A percentile compares a stretch with the other conserved stretches of the same genome.
Evolutionary conservation across 2,329 filamentous ascomycete species (phyloP).

Genomic region (Sclerotinia nivalis): DNA sequence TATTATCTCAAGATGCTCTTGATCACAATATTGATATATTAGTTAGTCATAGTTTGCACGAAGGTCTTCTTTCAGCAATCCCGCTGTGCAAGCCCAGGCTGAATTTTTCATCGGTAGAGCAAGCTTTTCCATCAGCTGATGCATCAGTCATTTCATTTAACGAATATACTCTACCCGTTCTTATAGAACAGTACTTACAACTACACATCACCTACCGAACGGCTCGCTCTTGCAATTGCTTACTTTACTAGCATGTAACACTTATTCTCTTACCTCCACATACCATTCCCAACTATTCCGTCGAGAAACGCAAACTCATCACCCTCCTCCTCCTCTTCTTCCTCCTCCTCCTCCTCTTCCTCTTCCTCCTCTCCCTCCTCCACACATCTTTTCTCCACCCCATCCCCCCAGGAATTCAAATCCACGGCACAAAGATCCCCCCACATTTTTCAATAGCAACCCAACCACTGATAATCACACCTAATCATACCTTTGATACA

Average conservation of each 20-base stretch:
- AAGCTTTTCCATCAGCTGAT: slow-evolving; percentile 11
- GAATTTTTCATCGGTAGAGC: not conserved
- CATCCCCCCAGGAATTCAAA: slow-evolving; percentile 45
- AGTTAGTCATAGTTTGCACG: slow-evolving; percentile 48
- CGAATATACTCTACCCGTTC: slow-evolving; percentile 50
- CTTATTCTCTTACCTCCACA: slow-evolving; percentile 50
- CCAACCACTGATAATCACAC: slow-evolving; percentile 14
- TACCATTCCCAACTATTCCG: slow-evolving; percentile 46
- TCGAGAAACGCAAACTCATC: no score
- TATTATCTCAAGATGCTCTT: slow-evolving; percentile 48
- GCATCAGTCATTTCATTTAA: slow-evolving; percentile 41
- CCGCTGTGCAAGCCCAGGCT: slow-evolving; percentile 34
- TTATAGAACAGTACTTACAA: slow-evolving; percentile 47
- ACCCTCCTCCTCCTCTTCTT: not conserved
- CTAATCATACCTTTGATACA: not conserved
- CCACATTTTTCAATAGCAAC: slow-evolving; percentile 52
- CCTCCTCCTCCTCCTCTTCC: not conserved
- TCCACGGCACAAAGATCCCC: slow-evolving; percentile 53
- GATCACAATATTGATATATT: slow-evolving; percentile 49
- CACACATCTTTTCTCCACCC: slow-evolving; percentile 53
- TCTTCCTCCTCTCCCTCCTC: slow-evolving; percentile 39
- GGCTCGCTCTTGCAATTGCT: slow-evolving; percentile 45
- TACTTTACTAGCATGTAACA: slow-evolving; percentile 53
- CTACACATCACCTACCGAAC: slow-evolving; percentile 49
- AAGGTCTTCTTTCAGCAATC: slow-evolving; percentile 41